Base-by-base conservation (phyloP, 495 filamentous ascomycete genomes). In the Trichoderma parareesei region DNA sequence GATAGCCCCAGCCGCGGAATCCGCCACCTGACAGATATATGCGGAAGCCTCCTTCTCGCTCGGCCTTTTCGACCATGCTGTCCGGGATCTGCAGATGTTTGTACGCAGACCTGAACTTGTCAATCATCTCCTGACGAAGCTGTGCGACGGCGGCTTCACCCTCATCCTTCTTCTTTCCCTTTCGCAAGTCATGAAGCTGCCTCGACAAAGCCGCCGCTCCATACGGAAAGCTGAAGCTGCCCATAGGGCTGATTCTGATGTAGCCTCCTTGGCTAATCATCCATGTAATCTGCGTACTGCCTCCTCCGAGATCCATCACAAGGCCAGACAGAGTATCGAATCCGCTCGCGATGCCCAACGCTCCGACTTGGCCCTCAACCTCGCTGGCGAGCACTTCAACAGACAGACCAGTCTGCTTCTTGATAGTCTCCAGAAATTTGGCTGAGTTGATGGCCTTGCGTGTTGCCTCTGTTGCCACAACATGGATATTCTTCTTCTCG, bases 1-100 rank as follows among this genome's bases (percentile, higher is more conserved):
- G 72, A 69, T 88, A 89, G 14, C 88, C 88, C 81, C 88, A 90
- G 14, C 88, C 88, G 4, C 88, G 78, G 71, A 90, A 90, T 0
- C 88, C 88, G 11, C 88, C 88, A 5, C 88, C 88, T 37, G 85
- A 89, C 11, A 91, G 76, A 69, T 89, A 88, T 0, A 91, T 73
- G 0, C 79, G 78, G 65, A 86, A 85, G 0, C 84, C 84, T 2
- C 78, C 80, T 14, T 74, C 68, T 2, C 74, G 69, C 14, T 73
- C 71, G 11, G 78, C 75, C n/a, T 64, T 66, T 27, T 78, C 64
- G 11, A 73, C 64, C 8, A 89, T 70, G 7, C 73, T 71, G 0
- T 77, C 60, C 0, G 88, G 86, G 5, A 90, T 71, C 1, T 79
- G 70, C 2, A 90, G 73, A 5, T 70, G 65, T 0, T 72, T 67